These are phyloP conservation scores for Panicum virgatum DNA, from an alignment of 202 grass and related monocot genomes.

Conservation along the genomic window DNA sequence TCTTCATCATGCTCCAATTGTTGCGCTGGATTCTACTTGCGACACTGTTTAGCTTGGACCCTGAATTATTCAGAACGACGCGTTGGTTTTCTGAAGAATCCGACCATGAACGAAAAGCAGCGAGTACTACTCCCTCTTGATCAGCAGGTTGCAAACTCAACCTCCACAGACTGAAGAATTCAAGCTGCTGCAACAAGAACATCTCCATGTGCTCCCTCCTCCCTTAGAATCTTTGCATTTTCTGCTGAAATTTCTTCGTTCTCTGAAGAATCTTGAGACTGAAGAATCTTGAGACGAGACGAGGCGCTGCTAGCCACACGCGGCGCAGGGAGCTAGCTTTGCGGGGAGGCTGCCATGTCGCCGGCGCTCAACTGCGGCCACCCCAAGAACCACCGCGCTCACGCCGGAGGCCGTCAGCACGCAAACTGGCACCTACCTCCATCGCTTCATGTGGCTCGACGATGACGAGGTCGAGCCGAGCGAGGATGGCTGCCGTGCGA, in stretches of 20 bases:
- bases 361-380: too few relatives aligned
- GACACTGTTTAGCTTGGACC: not conserved
- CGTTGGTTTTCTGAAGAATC: conserved; percentile 19
- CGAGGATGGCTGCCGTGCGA: too few relatives aligned
- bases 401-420: too few relatives aligned
- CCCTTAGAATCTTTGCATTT: not conserved
- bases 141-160: conserved; percentile 16
- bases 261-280: not conserved
- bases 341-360: too few relatives aligned
- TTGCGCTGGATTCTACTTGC: conserved; percentile 13
- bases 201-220: not conserved
- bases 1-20: too few relatives aligned
- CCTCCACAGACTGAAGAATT: not conserved
- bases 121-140: not conserved
- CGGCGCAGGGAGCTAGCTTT: conserved; percentile 14
- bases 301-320: conserved; percentile 25
- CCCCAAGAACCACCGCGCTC: too few relatives aligned
- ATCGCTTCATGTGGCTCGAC: too few relatives aligned
- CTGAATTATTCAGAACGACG: conserved; percentile 8
- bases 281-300: too few relatives aligned
- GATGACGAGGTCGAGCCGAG: too few relatives aligned
- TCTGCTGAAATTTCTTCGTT: not conserved
- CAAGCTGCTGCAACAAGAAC: not conserved
- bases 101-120: not conserved
- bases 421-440: too few relatives aligned